These are phyloP conservation scores for Inga laurina DNA, from an alignment of 306 rosid species.

Conservation along the genomic window DNA sequence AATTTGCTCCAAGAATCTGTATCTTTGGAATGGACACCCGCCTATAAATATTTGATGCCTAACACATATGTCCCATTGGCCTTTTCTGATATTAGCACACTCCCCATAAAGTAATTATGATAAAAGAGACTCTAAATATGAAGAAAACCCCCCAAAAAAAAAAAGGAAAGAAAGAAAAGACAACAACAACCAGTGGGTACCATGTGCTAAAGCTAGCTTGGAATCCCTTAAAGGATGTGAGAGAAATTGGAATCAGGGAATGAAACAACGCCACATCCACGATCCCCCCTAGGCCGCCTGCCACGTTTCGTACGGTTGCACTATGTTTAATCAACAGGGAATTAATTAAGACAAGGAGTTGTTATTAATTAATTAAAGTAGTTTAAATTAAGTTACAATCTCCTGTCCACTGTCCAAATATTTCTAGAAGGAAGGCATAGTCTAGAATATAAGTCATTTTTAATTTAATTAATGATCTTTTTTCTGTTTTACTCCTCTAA, in stretches of 20 bases:
- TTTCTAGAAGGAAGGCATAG: no score
- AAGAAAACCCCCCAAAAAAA: background rate
- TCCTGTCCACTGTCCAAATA: no score
- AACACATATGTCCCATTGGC: slow-evolving; percentile 46
- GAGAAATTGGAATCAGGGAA: slow-evolving; percentile 39
- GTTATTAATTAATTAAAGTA: slow-evolving; percentile 25
- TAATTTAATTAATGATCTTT: no score
- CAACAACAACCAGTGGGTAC: slow-evolving; percentile 36
- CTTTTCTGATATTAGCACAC: background rate
- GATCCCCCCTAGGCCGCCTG: slow-evolving; percentile 42
- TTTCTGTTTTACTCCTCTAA: accelerated
- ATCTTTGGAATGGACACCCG: slow-evolving; percentile 29
- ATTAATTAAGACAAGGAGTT: background rate
- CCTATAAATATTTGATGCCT: slow-evolving; percentile 25
- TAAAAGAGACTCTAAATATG: background rate
- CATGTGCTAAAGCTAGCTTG: slow-evolving; percentile 74
- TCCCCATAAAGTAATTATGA: background rate
- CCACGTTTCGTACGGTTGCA: slow-evolving; percentile 50
- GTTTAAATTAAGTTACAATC: no score
- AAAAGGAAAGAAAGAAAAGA: slow-evolving; percentile 4
- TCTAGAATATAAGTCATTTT: no score
- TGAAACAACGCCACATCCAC: slow-evolving; percentile 54
- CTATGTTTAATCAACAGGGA: slow-evolving; percentile 22
- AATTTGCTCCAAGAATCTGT: slow-evolving; percentile 36
- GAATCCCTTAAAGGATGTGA: slow-evolving; percentile 55